Evolutionary conservation across 1,284 basidiomycete genomes (phyloP).

Genomic region (Ceratobasidium sp.): DNA sequence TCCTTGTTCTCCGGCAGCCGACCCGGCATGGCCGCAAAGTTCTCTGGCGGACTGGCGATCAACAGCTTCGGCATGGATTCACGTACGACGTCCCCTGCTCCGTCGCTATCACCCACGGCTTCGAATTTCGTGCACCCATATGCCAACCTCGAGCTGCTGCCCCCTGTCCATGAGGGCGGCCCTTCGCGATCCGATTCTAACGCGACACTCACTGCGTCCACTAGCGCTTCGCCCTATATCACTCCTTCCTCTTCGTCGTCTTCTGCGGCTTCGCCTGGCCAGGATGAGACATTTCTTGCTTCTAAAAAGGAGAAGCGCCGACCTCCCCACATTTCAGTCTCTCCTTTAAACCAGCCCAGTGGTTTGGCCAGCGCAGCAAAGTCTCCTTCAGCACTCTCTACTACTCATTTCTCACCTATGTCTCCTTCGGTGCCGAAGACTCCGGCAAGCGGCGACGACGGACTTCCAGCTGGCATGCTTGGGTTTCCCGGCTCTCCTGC

Average conservation of each 20-base stretch:
- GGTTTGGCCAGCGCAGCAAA: slow-evolving; percentile 1
- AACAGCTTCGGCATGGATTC: slow-evolving; percentile 29
- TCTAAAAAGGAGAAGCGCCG: slow-evolving; percentile 39
- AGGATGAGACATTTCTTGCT: background rate
- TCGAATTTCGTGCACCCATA: slow-evolving; percentile 36
- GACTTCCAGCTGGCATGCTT: slow-evolving; percentile 41
- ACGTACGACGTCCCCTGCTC: slow-evolving; percentile 16
- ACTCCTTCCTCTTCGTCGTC: slow-evolving; percentile 36
- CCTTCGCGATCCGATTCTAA: slow-evolving; percentile 35
- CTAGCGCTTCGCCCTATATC: slow-evolving; percentile 12
- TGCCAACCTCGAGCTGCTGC: slow-evolving; percentile 22
- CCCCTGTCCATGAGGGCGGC: slow-evolving; percentile 7
- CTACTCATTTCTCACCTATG: slow-evolving; percentile 8
- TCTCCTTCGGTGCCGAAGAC: background rate
- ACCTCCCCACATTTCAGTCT: slow-evolving; percentile 29
- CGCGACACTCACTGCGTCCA: slow-evolving; percentile 37
- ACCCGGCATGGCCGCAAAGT: background rate
- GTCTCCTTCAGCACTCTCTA: slow-evolving; percentile 32
- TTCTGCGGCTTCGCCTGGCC: slow-evolving; percentile 17
- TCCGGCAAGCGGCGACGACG: background rate
- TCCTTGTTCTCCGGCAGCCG: background rate
- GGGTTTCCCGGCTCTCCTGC: slow-evolving; percentile 44
- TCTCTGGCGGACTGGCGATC: background rate
- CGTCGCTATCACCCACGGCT: slow-evolving; percentile 12
- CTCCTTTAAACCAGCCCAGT: slow-evolving; percentile 17